Evolutionary conservation across 768 basidiomycete species (phyloP).

Genomic region (Termitomyces bulborhizus): DNA sequence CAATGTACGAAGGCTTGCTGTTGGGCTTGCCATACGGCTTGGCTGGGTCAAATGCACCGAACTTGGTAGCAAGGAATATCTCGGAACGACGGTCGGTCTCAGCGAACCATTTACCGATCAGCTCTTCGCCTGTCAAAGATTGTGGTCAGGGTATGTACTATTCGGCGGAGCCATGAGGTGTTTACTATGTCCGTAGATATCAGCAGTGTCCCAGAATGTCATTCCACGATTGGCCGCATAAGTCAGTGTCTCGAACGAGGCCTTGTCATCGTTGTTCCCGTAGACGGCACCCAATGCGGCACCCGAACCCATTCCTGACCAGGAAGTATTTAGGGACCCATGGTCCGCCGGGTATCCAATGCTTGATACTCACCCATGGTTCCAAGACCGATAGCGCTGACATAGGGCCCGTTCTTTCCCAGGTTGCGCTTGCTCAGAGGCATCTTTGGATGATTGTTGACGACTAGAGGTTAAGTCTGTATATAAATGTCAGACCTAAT

Average conservation of each 20-base stretch:
- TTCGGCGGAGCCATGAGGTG: not conserved
- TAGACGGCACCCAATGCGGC: slow-evolving; percentile 22
- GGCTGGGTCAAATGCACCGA: slow-evolving; percentile 4
- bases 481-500: too few relatives aligned
- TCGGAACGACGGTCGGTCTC: slow-evolving; percentile 43
- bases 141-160: not conserved
- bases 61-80: slow-evolving; percentile 61
- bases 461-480: too few relatives aligned
- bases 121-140: slow-evolving; percentile 6
- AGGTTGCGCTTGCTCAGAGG: not conserved
- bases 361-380: slow-evolving; percentile 16
- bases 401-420: not conserved
- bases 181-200: slow-evolving; percentile 36
- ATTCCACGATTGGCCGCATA: slow-evolving; percentile 18
- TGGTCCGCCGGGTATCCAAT: not conserved
- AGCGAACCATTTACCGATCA: slow-evolving; percentile 31
- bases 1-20: slow-evolving; percentile 25
- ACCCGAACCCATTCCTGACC: not conserved
- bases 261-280: slow-evolving; percentile 16
- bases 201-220: slow-evolving; percentile 44
- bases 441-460: not conserved
- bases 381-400: slow-evolving; percentile 22
- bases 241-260: slow-evolving; percentile 13
- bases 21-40: slow-evolving; percentile 19
- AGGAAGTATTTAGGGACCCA: not conserved